phyloP scores from a whole-genome alignment of 1,139 yeast genomes.

The Pneumocystis murina region DNA sequence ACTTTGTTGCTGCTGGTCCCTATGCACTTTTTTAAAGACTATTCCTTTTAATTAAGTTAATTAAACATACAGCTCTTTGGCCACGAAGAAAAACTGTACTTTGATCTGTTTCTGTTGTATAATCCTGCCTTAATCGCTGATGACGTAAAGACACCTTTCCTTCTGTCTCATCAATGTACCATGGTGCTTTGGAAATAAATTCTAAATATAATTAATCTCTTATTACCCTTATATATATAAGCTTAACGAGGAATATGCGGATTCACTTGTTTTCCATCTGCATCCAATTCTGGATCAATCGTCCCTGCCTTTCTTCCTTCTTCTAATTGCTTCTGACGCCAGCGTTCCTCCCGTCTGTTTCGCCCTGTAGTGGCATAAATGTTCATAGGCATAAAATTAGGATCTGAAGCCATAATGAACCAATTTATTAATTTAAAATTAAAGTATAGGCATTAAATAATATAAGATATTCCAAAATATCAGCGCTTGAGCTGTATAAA shows the following conservation, averaged over 20 bases:
- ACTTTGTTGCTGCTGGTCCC: constrained; percentile 23
- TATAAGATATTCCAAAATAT: neutral
- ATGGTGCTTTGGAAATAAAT: constrained; percentile 38
- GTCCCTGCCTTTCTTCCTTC: neutral
- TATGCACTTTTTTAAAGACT: constrained; percentile 3
- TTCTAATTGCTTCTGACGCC: neutral
- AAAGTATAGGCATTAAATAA: neutral
- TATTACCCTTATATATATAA: constrained; percentile 8
- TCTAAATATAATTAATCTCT: constrained; percentile 31
- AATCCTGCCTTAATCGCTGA: constrained; percentile 29
- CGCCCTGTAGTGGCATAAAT: neutral
- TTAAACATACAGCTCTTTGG: constrained; percentile 7
- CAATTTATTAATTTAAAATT: neutral
- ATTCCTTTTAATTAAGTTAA: neutral
- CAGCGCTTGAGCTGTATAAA: no score
- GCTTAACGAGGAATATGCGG: constrained; percentile 22
- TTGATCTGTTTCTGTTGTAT: constrained; percentile 14
- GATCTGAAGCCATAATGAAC: neutral
- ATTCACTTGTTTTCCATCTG: constrained; percentile 26
- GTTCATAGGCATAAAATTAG: neutral
- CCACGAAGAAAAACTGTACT: constrained; percentile 25
- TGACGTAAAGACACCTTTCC: constrained; percentile 34
- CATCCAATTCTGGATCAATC: constrained; percentile 18
- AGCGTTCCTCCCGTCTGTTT: neutral
- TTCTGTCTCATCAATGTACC: constrained; percentile 29